These are phyloP conservation scores for Debaryomyces fabryi DNA, from an alignment of 1,139 yeast genomes.

Conservation along the genomic window DNA sequence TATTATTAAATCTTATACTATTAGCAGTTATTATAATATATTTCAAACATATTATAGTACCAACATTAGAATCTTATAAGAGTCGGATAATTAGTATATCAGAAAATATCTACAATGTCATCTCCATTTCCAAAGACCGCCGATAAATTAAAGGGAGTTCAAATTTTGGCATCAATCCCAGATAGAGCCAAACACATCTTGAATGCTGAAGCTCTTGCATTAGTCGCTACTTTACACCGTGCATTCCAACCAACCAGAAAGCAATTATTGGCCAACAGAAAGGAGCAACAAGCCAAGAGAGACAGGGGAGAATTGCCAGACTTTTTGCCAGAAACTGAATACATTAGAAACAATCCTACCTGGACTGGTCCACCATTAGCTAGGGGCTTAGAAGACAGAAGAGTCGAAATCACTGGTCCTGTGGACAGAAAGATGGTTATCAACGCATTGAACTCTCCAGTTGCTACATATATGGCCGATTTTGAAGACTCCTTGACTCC, in stretches of 20 bases:
- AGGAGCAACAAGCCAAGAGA: constrained; percentile 59
- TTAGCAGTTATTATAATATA: background rate
- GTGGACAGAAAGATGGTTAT: constrained; percentile 91
- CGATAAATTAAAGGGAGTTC: constrained; percentile 63
- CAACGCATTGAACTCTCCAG: constrained; percentile 87
- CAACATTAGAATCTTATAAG: background rate
- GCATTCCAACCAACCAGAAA: constrained; percentile 65
- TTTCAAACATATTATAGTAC: background rate
- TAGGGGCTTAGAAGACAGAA: constrained; percentile 75
- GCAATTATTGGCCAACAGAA: constrained; percentile 61
- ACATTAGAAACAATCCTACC: constrained; percentile 70
- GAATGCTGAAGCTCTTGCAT: constrained; percentile 69
- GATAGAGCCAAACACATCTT: constrained; percentile 61
- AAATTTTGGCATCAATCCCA: constrained; percentile 66
- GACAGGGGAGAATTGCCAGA: constrained; percentile 73
- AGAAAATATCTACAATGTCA: constrained; percentile 30
- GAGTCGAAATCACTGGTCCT: constrained; percentile 89
- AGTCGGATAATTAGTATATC: background rate
- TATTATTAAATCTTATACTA: background rate
- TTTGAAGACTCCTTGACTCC: constrained; percentile 96
- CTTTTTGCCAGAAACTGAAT: constrained; percentile 70
- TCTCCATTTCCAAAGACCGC: constrained; percentile 56
- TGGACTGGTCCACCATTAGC: constrained; percentile 84
- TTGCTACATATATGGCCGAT: constrained; percentile 93
- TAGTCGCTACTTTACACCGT: constrained; percentile 74